Evolutionary conservation across 2,329 filamentous ascomycete genomes (phyloP).

Genomic region (Beauveria medogensis): DNA sequence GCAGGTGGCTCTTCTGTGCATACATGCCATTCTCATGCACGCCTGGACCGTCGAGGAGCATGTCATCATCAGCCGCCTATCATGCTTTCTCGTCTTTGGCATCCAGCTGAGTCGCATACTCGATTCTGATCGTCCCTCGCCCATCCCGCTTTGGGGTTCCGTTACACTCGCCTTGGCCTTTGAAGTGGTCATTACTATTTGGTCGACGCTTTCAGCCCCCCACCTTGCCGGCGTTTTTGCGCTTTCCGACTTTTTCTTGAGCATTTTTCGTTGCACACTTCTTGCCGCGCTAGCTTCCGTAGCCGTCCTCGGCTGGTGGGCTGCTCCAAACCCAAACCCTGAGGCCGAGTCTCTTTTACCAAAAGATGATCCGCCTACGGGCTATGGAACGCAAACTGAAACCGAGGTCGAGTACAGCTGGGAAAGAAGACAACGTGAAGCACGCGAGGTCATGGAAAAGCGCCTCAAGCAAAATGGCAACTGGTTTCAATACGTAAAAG

Average conservation of each 20-base stretch:
- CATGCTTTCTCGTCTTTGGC: conserved; percentile 56
- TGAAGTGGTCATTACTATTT: conserved; percentile 37
- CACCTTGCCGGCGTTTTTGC: conserved; percentile 12
- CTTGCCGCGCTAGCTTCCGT: neutral
- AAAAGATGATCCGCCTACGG: conserved; percentile 1
- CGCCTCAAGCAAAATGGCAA: conserved; percentile 66
- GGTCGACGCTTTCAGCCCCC: neutral
- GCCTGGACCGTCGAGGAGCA: conserved; percentile 38
- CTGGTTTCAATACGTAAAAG: conserved; percentile 69
- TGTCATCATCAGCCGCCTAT: conserved; percentile 48
- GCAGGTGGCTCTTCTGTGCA: conserved; percentile 36
- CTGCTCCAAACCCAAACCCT: neutral
- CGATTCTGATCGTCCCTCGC: conserved; percentile 42
- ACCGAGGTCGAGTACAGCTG: conserved; percentile 43
- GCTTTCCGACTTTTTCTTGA: conserved; percentile 18
- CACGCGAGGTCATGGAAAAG: conserved; percentile 54
- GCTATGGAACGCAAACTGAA: conserved; percentile 25
- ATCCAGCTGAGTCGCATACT: conserved; percentile 48
- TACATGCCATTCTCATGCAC: conserved; percentile 25
- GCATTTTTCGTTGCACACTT: conserved; percentile 11
- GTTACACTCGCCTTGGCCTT: conserved; percentile 51
- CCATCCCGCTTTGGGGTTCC: conserved; percentile 56
- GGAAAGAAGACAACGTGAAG: conserved; percentile 44
- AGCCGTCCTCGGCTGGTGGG: neutral
- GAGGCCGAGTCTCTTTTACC: conserved; percentile 10